These are phyloP conservation scores for Suhomyces atakaporum DNA, from an alignment of 1,139 yeast species.

Conservation along the genomic window DNA sequence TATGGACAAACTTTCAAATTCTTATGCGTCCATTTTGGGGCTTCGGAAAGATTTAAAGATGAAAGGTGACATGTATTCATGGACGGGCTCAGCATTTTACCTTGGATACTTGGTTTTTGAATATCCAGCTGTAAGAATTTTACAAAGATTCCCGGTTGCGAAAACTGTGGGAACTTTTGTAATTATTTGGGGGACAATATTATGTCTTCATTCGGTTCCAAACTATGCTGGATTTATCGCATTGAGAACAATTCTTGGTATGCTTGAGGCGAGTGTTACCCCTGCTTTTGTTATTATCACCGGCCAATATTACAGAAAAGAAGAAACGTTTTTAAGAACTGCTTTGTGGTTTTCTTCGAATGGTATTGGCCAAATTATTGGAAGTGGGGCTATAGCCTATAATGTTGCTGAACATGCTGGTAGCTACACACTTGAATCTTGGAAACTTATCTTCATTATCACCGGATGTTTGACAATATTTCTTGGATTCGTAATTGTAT, in stretches of 20 bases:
- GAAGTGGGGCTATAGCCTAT: conserved; percentile 53
- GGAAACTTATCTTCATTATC: conserved; percentile 51
- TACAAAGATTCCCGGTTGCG: conserved; percentile 48
- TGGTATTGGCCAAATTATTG: conserved; percentile 55
- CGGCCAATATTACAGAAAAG: conserved; percentile 54
- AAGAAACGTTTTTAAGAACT: conserved; percentile 51
- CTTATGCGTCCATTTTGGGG: conserved; percentile 65
- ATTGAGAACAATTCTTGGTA: conserved; percentile 52
- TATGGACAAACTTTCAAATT: conserved; percentile 63
- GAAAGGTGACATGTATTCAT: conserved; percentile 54
- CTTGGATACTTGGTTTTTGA: conserved; percentile 53
- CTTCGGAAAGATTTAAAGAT: conserved; percentile 48
- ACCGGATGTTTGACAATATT: conserved; percentile 50
- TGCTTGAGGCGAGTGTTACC: conserved; percentile 55
- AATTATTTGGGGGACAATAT: conserved; percentile 49
- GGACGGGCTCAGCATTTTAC: conserved; percentile 61
- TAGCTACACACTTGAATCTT: conserved; percentile 36
- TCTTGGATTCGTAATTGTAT: conserved; percentile 42
- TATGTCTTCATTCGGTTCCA: conserved; percentile 44
- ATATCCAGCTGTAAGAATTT: conserved; percentile 42
- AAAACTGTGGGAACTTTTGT: conserved; percentile 37
- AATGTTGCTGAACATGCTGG: conserved; percentile 39
- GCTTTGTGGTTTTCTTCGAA: conserved; percentile 52
- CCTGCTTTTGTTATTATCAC: conserved; percentile 58
- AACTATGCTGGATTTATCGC: conserved; percentile 41